Conservation (phyloP, 768 basidiomycete genomes). For the Serendipita indica region DNA sequence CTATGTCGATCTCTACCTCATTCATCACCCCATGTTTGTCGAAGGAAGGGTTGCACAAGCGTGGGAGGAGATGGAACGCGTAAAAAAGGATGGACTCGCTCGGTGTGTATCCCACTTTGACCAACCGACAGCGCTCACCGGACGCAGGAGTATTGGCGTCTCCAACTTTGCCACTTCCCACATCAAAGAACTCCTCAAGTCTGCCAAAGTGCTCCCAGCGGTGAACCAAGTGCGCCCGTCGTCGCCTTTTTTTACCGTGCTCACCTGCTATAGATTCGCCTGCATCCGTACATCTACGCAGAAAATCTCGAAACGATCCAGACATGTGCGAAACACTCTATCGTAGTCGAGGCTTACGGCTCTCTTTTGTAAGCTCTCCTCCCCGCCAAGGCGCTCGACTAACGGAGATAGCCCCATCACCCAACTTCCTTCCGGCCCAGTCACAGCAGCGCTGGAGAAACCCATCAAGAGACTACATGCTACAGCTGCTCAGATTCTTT, state of each 20-base stretch:
- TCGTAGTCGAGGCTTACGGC: conserved; percentile 50
- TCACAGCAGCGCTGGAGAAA: conserved; percentile 39
- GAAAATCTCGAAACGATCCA: conserved; percentile 41
- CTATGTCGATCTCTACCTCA: conserved; percentile 58
- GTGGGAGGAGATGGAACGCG: conserved; percentile 45
- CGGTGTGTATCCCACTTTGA: conserved; percentile 20
- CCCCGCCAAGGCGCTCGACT: background rate
- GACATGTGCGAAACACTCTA: conserved; percentile 39
- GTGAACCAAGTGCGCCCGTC: conserved; percentile 46
- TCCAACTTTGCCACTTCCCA: conserved; percentile 46
- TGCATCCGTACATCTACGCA: conserved; percentile 60
- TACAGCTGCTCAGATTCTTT: conserved; percentile 49
- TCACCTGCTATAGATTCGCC: conserved; percentile 32
- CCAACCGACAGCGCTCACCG: background rate
- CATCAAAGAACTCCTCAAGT: conserved; percentile 36
- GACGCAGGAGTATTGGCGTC: conserved; percentile 51
- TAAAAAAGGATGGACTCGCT: conserved; percentile 30
- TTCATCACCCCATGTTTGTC: conserved; percentile 34
- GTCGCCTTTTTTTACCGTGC: background rate
- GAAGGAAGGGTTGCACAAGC: conserved; percentile 23
- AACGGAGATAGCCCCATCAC: conserved; percentile 21
- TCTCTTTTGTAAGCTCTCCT: conserved; percentile 25
- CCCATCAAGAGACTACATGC: conserved; percentile 40
- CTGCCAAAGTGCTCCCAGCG: conserved; percentile 42
- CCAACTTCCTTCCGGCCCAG: conserved; percentile 34